Evolutionary conservation across 257 asterid genomes (phyloP).

Genomic region (Cinchona pubescens): DNA sequence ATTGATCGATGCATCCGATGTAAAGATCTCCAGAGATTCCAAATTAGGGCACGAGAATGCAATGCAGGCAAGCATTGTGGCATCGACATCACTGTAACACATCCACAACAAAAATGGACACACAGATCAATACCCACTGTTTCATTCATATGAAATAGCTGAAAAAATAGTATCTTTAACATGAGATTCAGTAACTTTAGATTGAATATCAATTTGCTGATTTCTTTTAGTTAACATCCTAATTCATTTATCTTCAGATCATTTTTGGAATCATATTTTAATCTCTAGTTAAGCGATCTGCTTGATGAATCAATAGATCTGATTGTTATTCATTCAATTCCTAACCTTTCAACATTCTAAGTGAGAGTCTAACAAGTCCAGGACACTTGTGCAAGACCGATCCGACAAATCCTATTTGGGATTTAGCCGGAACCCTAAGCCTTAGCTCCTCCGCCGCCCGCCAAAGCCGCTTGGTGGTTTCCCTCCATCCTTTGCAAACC

Average conservation of each 20-base stretch:
- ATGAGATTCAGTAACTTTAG: constrained; percentile 9
- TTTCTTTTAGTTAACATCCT: not conserved
- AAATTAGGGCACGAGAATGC: constrained; percentile 90
- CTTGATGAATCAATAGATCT: constrained; percentile 34
- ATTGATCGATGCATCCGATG: constrained; percentile 55
- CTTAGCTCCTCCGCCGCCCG: constrained; percentile 82
- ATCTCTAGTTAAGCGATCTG: constrained; percentile 19
- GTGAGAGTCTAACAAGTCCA: constrained; percentile 61
- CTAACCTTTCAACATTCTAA: constrained; percentile 84
- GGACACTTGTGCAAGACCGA: constrained; percentile 85
- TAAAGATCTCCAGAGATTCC: constrained; percentile 71
- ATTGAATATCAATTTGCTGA: not conserved
- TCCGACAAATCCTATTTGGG: constrained; percentile 81
- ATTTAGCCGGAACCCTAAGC: constrained; percentile 69
- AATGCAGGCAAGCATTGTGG: constrained; percentile 86
- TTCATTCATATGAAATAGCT: not conserved
- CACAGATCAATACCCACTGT: constrained; percentile 23
- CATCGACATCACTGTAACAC: constrained; percentile 81
- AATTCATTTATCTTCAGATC: not conserved
- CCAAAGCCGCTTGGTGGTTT: constrained; percentile 67
- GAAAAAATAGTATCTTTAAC: not conserved
- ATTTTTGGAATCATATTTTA: constrained; percentile 1
- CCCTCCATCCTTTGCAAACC: constrained; percentile 91
- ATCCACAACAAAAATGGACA: constrained; percentile 20
- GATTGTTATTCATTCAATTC: constrained; percentile 19